phyloP scores from a whole-genome alignment of 371 early-diverging fungal genomes.

The Thermomucor indicae-seudaticae region DNA sequence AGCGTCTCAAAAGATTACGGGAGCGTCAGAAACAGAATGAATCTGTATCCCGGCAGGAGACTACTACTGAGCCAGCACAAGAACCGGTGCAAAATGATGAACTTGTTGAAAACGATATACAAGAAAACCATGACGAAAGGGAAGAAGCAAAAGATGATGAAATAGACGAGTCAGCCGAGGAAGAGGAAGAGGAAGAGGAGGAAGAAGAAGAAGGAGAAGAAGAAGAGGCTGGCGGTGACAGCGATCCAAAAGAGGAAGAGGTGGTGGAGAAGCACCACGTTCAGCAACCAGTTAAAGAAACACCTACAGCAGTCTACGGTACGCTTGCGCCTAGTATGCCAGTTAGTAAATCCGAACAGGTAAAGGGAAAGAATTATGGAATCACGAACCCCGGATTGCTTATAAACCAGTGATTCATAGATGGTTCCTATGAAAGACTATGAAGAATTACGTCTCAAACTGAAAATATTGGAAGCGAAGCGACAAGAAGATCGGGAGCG shows the following conservation, averaged over 20 bases:
- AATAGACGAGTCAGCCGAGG: constrained; percentile 4
- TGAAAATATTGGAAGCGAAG: constrained; percentile 75
- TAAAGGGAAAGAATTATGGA: too few species aligned
- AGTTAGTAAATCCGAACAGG: constrained; percentile 34
- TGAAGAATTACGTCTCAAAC: constrained; percentile 81
- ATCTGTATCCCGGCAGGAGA: constrained; percentile 13
- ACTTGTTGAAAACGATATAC: too few species aligned
- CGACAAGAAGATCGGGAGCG: constrained; percentile 79
- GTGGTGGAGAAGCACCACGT: background rate
- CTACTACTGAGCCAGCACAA: constrained; percentile 3
- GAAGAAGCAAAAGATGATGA: constrained; percentile 2
- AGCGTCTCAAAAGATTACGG: too few species aligned
- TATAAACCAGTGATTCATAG: constrained; percentile 10
- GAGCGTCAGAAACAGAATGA: constrained; percentile 15
- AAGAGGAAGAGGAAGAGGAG: constrained; percentile 10
- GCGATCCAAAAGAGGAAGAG: constrained; percentile 2
- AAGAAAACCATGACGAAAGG: too few species aligned
- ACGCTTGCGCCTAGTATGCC: constrained; percentile 25
- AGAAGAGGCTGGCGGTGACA: background rate
- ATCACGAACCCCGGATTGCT: background rate
- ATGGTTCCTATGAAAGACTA: constrained; percentile 64
- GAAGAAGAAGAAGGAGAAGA: background rate
- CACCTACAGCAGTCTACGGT: constrained; percentile 29
- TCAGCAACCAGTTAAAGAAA: constrained; percentile 11
- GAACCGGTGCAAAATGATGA: constrained; percentile 3